Evolutionary conservation across 805 yeast species (phyloP), one percentile per base, ranked within the genome.

Genomic region (Ogataea angusta): DNA sequence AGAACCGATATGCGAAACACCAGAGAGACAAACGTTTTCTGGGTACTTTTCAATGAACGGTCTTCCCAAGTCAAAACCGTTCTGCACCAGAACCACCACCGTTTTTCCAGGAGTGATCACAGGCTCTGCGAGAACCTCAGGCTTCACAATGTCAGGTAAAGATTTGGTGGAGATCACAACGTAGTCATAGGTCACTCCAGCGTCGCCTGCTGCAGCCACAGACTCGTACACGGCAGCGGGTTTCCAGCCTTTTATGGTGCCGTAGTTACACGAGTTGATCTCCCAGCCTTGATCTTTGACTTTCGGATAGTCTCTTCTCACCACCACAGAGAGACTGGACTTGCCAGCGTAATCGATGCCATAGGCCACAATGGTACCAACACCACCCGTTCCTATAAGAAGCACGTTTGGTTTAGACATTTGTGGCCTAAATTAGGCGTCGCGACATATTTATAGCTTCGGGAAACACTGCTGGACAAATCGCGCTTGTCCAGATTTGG

Each of bases 311-410:
- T 79, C 84, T 29, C 83, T 69, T 54, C 91, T 71, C 4, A 80
- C 73, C 3, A 82, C 83, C 10, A 77, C 64, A 2, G 86, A 75
- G 9, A 83, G 73, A 6, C 67, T 61, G n/a, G 75, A 66, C 31
- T 69, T 63, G 0, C 69, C 73, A 33, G 67, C 66, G 38, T 64
- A 62, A 44, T 64, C 66, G 21, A 87, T 66, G 0, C 85, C 77
- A 35, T 76, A 70, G 0, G 93, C 87, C 4, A 80, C 80, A 23
- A 86, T 75, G 2, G 85, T 71, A 22, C 95, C 95, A 5, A 87
- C 90, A 17, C 95, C 95, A 10, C 95, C 95, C 2, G 87, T 73
- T 6, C 95, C 95, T 23, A 85, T 72, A 2, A 45, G 33, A 5
- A 43, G 27, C 14, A 39, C 43, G 32, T 43, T 36, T 14, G 26